Percentiles rank a stretch among this genome's conserved stretches.
These are phyloP conservation scores for Tieghemostelium lacteum DNA, from an alignment of 78 protist species.

Conservation along the genomic window DNA sequence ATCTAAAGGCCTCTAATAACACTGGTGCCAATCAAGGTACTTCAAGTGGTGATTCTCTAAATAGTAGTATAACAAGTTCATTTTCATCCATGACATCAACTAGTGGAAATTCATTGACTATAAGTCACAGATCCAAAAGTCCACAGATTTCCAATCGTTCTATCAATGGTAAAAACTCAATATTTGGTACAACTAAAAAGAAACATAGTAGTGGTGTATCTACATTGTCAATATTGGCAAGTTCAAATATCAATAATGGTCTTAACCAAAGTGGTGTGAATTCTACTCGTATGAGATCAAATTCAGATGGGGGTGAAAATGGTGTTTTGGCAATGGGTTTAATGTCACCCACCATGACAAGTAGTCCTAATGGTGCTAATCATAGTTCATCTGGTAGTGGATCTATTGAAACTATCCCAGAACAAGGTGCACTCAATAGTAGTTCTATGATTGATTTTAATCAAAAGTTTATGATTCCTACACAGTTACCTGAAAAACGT, in stretches of 20 bases:
- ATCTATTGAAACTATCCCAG: background rate
- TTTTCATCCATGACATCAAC: background rate
- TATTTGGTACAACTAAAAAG: background rate
- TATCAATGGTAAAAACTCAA: background rate
- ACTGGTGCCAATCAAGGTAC: no score
- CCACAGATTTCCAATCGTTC: background rate
- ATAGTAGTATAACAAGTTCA: no score
- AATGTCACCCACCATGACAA: background rate
- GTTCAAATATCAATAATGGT: background rate
- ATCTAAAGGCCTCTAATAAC: background rate
- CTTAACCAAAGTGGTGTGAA: background rate
- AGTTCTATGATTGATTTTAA: background rate
- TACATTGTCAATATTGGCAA: background rate
- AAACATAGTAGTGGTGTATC: no score
- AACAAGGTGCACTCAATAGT: background rate
- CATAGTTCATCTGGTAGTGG: background rate
- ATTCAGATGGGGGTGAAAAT: constrained; percentile 24
- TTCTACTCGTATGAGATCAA: constrained; percentile 29
- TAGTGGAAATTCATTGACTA: background rate
- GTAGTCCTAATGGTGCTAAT: background rate
- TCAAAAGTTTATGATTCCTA: constrained; percentile 55
- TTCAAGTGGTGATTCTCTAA: no score
- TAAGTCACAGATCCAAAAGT: background rate
- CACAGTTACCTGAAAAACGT: constrained; percentile 56
- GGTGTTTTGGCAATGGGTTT: background rate